Base-by-base conservation (phyloP, 2,329 filamentous ascomycete genomes). In the Pestalotiopsis sp. region DNA sequence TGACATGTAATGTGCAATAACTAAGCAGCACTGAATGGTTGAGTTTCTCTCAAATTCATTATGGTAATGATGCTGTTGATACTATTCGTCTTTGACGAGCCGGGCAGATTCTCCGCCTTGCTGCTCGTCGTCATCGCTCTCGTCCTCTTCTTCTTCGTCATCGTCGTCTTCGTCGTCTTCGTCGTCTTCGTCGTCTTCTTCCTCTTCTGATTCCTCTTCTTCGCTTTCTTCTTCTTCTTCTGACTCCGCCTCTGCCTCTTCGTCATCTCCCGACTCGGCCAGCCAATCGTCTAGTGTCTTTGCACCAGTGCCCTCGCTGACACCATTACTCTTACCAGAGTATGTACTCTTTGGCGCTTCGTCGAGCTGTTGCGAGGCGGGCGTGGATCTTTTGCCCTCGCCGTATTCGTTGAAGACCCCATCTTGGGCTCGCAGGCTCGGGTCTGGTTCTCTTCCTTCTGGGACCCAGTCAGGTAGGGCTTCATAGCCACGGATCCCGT, bases 231-330 rank as follows among this genome's bases (percentile, higher is more conserved):
- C 66, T 38, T 69, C 68, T 17, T 62, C 56, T 11, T 68, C 68
- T 6, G n/a, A 31, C 25, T 70, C 69, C 27, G 69, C 68, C 20
- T 58, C 61, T 41, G 61, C 65, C 2, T 60, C 67, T 14, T 68
- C 66, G 2, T 68, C 67, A 5, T 39, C 85, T 17, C 90, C 88
- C 58, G 89, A 90, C 75, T 94, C 92, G 4, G 91, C 94, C 68
- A 98, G 84, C 95, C 96, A 98, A 78, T 97, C 94, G 82, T 98
- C 94, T 71, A 99, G 82, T 23, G 91, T 93, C 86, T 97, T 97
- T 56, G 89, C 89, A 65, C 86, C 86, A 1, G 85, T 78, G 14
- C 69, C 69, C 6, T 68, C 67, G 20, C 66, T 70, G 14, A 81
- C 72, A 0, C 83, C 88, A 75, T 90, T 90, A 14, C 82, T 79